phyloP scores from a whole-genome alignment of 306 rosid genomes.

The Vicia villosa region DNA sequence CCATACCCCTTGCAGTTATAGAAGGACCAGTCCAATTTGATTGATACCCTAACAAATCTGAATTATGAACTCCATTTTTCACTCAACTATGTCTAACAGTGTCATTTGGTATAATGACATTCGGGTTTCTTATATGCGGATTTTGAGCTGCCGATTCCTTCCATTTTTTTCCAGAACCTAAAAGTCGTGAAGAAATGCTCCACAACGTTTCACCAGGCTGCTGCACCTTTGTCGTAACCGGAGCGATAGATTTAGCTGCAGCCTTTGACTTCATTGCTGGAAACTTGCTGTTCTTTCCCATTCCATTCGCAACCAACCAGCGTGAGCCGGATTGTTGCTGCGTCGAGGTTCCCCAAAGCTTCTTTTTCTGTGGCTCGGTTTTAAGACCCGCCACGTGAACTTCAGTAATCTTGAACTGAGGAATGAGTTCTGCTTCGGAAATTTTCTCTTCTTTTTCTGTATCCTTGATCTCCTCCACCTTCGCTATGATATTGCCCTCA shows the following conservation, averaged over 20 bases:
- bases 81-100: constrained; percentile 54
- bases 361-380: constrained; percentile 50
- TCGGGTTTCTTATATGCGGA: constrained; percentile 73
- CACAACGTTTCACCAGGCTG: constrained; percentile 78
- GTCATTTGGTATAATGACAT: constrained; percentile 62
- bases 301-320: constrained; percentile 88
- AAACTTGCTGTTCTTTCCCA: constrained; percentile 75
- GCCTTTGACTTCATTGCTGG: constrained; percentile 64
- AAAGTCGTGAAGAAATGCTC: constrained; percentile 78
- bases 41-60: constrained; percentile 16
- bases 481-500: constrained; percentile 41
- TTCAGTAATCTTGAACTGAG: constrained; percentile 80
- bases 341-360: constrained; percentile 69
- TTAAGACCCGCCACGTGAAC: constrained; percentile 83
- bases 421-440: constrained; percentile 58
- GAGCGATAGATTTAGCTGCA: constrained; percentile 50
- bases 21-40: constrained; percentile 3
- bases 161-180: constrained; percentile 61
- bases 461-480: constrained; percentile 50
- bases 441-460: constrained; percentile 45
- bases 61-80: constrained; percentile 8
- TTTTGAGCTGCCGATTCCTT: constrained; percentile 61
- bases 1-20: constrained; percentile 15
- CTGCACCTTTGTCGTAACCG: constrained; percentile 62
- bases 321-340: constrained; percentile 93